Conservation (phyloP, 2,329 filamentous ascomycete species). For the Neonectria hederae region DNA sequence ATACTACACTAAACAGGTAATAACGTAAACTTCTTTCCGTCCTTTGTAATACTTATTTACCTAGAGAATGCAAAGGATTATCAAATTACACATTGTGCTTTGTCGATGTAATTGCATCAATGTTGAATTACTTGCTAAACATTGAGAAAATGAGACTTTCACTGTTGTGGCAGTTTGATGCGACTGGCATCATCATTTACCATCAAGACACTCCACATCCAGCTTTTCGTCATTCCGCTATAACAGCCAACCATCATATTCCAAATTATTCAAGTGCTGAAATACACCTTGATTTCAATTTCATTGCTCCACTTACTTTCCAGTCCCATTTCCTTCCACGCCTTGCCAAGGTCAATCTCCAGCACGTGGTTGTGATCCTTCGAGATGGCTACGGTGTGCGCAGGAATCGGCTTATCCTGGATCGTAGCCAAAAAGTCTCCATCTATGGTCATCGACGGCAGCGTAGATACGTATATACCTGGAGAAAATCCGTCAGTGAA, state of each 20-base stretch:
- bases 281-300: slow-evolving; percentile 72
- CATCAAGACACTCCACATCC: neutral
- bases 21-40: no score
- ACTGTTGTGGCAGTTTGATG: neutral
- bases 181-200: neutral
- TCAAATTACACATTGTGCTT: neutral
- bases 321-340: slow-evolving; percentile 80
- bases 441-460: slow-evolving; percentile 68
- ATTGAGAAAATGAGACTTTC: neutral
- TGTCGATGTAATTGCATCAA: neutral
- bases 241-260: neutral
- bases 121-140: neutral
- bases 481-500: neutral
- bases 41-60: no score
- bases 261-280: slow-evolving; percentile 48
- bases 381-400: slow-evolving; percentile 69
- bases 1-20: no score
- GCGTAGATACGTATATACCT: slow-evolving; percentile 79
- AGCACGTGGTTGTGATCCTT: slow-evolving; percentile 67
- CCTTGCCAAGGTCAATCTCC: slow-evolving; percentile 78
- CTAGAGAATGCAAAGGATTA: neutral
- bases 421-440: slow-evolving; percentile 79
- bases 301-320: slow-evolving; percentile 83
- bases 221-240: neutral
- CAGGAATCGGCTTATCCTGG: slow-evolving; percentile 74